Evolutionary conservation across 768 basidiomycete genomes (phyloP), one percentile per base, ranked within the genome.

Genomic region (Rhizopogon vinicolor): DNA sequence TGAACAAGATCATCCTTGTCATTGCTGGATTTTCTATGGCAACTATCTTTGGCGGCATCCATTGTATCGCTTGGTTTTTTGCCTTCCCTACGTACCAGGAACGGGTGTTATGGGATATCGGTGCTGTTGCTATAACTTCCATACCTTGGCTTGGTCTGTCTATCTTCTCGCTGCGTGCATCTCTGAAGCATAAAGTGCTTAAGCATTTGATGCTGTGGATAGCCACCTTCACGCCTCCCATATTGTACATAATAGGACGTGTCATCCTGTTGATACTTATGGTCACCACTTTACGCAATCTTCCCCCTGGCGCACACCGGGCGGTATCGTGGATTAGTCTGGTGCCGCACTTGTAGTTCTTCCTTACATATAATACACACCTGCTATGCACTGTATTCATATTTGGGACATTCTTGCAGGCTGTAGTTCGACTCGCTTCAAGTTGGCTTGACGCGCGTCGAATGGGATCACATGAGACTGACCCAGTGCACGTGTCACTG

Each of bases 41-140:
- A 3, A 54, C 41, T 5, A 22, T 63, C 10, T 71, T 71, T 42
- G 69, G 68, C 14, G 63, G 52, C 3, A 57, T 71, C 22, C 68
- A 71, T 54, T 64, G 62, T 42, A 44, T 60, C 2, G 64, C 64
- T 7, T 68, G 67, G 68, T 52, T 51, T 29, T 57, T 63, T 10
- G 2, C 41, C 1, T 71, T 67, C 41, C 60, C 66, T 5, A 59
- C 62, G 3, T 7, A 25, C 3, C 45, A 29, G 22, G 57, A 66
- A 28, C 59, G 51, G 49, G 49, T 51, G 28, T 28, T 64, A 25
- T 69, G 68, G 68, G 60, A 60, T 22, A 46, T 57, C 1, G 58
- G 58, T 7, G 59, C 63, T 3, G n/a, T 58, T 13, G 6, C 53
- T 22, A 55, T 67, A 3, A 41, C 53, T 5, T 58, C 28, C 48